Conservation (phyloP, 1,284 basidiomycete species). For the Sphagnurus paluster region DNA sequence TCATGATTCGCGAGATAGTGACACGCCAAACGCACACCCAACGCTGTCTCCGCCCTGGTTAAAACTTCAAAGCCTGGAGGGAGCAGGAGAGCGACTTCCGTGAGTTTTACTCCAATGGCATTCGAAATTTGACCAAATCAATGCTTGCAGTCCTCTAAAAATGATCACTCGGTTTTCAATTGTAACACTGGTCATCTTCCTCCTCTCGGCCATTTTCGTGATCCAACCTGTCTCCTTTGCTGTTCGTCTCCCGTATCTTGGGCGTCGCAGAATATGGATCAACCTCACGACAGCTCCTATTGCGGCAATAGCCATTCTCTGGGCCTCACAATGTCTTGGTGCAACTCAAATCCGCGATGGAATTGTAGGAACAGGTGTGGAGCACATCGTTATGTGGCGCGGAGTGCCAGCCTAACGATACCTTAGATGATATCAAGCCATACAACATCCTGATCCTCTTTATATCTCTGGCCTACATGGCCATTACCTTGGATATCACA, state of each 20-base stretch:
- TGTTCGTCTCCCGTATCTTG: conserved; percentile 23
- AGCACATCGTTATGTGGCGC: neutral
- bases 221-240: conserved; percentile 28
- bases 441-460: conserved; percentile 95
- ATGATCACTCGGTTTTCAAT: conserved; percentile 31
- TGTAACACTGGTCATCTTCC: conserved; percentile 30
- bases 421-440: conserved; percentile 75
- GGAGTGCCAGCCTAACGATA: neutral
- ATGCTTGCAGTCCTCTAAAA: neutral
- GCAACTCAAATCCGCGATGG: conserved; percentile 63
- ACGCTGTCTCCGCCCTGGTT: no score
- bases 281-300: conserved; percentile 33
- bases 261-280: conserved; percentile 23
- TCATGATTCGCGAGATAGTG: no score
- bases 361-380: conserved; percentile 46
- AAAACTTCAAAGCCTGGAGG: no score
- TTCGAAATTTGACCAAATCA: no score
- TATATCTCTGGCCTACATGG: conserved; percentile 91
- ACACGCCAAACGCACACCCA: no score
- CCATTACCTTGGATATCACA: conserved; percentile 89
- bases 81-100: no score
- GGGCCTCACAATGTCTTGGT: conserved; percentile 33
- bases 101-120: no score
- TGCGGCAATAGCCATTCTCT: conserved; percentile 30
- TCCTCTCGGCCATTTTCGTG: conserved; percentile 32